Base-by-base conservation (phyloP, 1,139 yeast species). In the Debaryomyces udenii region DNA sequence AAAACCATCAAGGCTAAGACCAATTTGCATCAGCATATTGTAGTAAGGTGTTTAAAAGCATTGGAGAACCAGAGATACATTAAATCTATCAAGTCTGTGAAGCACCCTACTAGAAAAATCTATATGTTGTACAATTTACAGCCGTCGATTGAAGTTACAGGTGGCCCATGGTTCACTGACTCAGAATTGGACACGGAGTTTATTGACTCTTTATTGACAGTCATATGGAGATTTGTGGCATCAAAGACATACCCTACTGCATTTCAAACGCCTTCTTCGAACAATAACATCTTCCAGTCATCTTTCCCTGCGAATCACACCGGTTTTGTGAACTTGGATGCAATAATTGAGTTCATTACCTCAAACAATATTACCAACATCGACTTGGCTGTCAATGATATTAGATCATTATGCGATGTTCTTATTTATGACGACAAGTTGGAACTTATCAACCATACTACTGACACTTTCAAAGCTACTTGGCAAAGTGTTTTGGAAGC, bases 131-230 rank as follows among this genome's bases (percentile, higher is more conserved):
- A 90, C 60, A 85, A 89, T 56, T 68, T 94, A 52, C 96, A 89
- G 59, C 99, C 99, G 6, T 85, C 96, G 3, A 82, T 88, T 27
- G 98, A 91, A 53, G 94, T 93, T 32, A 93, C 99, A 0, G 99
- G 99, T 47, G 99, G 99, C 1, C 99, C 99, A 2, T 93, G 99
- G 99, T 94, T 91, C 62, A 90, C 98, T 0, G 99, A 94, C 59
- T 82, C 91, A 26, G 99, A 93, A 61, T 74, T 93, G 46, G 99
- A 93, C 57, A 83, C 91, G 3, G 99, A 91, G 59, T 93, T 93
- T 58, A 91, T 93, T 45, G 94, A 89, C 52, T 83, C 89, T 37
- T 67, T 93, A 44, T 66, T 88, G 49, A 81, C 88, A 17, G 93
- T 91, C 35, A 82, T 91, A 11, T 93, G 98, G 96, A 74, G 94